Evolutionary conservation across 2,329 filamentous ascomycete species (phyloP).

Genomic region (Zymoseptoria pseudotritici): DNA sequence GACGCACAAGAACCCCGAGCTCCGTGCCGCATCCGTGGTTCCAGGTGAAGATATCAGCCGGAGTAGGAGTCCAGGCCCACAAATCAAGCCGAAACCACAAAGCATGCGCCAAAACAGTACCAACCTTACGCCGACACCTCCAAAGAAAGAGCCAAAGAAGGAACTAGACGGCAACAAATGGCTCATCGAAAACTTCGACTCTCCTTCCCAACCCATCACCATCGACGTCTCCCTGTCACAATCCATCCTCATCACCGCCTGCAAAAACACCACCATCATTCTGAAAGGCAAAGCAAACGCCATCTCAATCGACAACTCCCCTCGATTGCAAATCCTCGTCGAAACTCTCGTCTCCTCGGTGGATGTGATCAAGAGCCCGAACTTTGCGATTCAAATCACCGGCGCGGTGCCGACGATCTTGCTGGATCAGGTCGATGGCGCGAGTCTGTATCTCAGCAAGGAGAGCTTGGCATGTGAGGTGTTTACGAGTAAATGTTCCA

Average conservation of each 20-base stretch:
- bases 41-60: slow-evolving; percentile 51
- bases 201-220: slow-evolving; percentile 62
- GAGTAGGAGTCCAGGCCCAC: slow-evolving; percentile 79
- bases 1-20: slow-evolving; percentile 95
- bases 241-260: slow-evolving; percentile 84
- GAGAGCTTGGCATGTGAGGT: slow-evolving; percentile 72
- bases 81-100: slow-evolving; percentile 52
- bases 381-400: slow-evolving; percentile 78
- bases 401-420: slow-evolving; percentile 80
- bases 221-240: slow-evolving; percentile 77
- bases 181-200: slow-evolving; percentile 92
- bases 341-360: slow-evolving; percentile 85
- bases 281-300: slow-evolving; percentile 92
- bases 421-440: slow-evolving; percentile 88
- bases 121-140: slow-evolving; percentile 12
- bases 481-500: slow-evolving; percentile 80
- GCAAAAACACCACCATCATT: slow-evolving; percentile 83
- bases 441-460: slow-evolving; percentile 76
- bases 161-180: slow-evolving; percentile 69
- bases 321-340: slow-evolving; percentile 73
- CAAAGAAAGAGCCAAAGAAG: slow-evolving; percentile 33
- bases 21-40: slow-evolving; percentile 67
- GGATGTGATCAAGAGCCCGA: slow-evolving; percentile 90
- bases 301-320: slow-evolving; percentile 89
- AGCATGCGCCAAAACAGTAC: slow-evolving; percentile 41